Percentiles rank a stretch among this genome's conserved stretches.
Evolutionary conservation across 352 stramenopile genomes (phyloP).

Genomic region (Nannochloropsis limnetica): DNA sequence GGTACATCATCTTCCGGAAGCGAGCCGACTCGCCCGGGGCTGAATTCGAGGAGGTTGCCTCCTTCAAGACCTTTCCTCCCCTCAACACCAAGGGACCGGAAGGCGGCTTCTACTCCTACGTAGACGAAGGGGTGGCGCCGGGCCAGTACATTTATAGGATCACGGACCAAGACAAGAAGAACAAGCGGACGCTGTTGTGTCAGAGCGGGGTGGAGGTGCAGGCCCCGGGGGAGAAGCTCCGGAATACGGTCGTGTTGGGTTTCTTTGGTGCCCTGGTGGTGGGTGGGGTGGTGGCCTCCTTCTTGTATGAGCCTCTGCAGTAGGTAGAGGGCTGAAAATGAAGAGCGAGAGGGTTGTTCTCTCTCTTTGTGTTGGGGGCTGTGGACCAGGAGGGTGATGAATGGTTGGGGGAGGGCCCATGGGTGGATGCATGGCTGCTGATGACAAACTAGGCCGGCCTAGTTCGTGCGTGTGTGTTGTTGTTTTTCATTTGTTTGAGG

Average conservation of each 20-base stretch:
- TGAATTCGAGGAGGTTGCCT: slow-evolving; percentile 28
- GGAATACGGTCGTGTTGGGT: not conserved
- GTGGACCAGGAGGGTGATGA: no score
- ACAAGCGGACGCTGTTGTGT: not conserved
- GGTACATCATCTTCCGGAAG: slow-evolving; percentile 31
- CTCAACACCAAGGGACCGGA: slow-evolving; percentile 35
- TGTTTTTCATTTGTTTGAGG: no score
- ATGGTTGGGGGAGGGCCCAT: no score
- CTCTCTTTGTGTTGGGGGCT: no score
- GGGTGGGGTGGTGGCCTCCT: slow-evolving; percentile 4
- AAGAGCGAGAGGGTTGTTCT: no score
- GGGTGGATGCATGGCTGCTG: no score
- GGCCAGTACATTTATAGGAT: slow-evolving; percentile 7
- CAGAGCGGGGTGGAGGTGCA: slow-evolving; percentile 2
- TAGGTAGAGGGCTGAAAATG: not conserved
- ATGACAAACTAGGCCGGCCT: no score
- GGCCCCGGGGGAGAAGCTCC: slow-evolving; percentile 1
- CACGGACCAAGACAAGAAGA: slow-evolving; percentile 14
- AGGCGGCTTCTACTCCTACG: slow-evolving; percentile 20
- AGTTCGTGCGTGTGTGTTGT: no score
- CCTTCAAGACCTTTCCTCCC: slow-evolving; percentile 14
- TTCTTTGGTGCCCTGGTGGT: not conserved
- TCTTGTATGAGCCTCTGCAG: slow-evolving; percentile 2
- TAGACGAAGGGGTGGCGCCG: not conserved
- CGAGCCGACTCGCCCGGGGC: not conserved